A percentile compares a stretch with the other conserved stretches of the same genome.
Evolutionary conservation across 768 basidiomycete species (phyloP).

Genomic region (Podaxis sp.): DNA sequence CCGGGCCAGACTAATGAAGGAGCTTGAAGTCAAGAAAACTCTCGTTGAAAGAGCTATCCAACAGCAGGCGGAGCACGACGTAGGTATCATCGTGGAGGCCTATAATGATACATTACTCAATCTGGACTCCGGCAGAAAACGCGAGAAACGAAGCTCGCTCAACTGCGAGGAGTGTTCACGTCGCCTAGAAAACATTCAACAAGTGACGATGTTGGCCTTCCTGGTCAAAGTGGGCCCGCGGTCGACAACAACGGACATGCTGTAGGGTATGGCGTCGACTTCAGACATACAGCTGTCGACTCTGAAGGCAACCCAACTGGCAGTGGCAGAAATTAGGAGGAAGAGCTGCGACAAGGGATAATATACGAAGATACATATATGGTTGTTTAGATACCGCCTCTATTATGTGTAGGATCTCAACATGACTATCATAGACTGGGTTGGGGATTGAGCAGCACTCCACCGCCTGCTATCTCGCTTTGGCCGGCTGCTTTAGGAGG

Average conservation of each 20-base stretch:
- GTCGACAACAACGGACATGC: neutral
- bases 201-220: neutral
- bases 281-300: slow-evolving; percentile 5
- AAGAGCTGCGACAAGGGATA: neutral
- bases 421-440: neutral
- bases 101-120: neutral
- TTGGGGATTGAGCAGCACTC: slow-evolving; percentile 15
- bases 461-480: slow-evolving; percentile 18
- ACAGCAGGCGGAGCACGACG: slow-evolving; percentile 12
- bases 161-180: neutral
- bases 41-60: slow-evolving; percentile 36
- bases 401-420: neutral
- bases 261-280: slow-evolving; percentile 2
- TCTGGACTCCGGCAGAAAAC: neutral
- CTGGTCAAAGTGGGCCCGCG: slow-evolving; percentile 5
- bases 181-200: neutral
- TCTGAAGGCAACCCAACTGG: slow-evolving; percentile 1
- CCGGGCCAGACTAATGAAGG: neutral
- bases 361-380: neutral
- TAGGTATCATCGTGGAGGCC: neutral
- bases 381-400: neutral
- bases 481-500: slow-evolving; percentile 2
- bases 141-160: slow-evolving; percentile 6
- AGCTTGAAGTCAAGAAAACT: slow-evolving; percentile 36
- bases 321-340: neutral